phyloP scores from a whole-genome alignment of 2,329 filamentous ascomycete genomes.

The Ophiostoma triangulosporum region DNA sequence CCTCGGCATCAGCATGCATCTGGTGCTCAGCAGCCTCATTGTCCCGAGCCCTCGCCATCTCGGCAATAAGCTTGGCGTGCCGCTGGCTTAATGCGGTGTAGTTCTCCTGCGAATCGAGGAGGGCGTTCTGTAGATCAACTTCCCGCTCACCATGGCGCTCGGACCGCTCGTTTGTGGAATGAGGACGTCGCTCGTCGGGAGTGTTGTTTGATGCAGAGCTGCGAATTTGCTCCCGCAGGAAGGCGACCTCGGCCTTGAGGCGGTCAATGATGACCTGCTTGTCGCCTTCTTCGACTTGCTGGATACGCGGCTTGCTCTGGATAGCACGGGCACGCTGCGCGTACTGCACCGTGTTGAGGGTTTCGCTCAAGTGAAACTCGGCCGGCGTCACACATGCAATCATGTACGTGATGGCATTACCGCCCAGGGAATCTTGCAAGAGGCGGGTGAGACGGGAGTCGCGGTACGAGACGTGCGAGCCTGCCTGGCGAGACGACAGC shows the following conservation, averaged over 20 bases:
- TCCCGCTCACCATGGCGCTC: conserved; percentile 78
- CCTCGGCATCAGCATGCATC: conserved; percentile 46
- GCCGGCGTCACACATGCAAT: conserved; percentile 95
- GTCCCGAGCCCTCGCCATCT: conserved; percentile 77
- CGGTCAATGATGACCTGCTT: conserved; percentile 90
- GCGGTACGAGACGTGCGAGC: conserved; percentile 89
- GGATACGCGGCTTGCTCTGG: conserved; percentile 93
- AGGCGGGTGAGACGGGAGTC: conserved; percentile 94
- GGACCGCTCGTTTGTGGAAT: conserved; percentile 50
- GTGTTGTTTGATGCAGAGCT: conserved; percentile 54
- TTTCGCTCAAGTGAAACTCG: conserved; percentile 95
- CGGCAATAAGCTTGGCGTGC: conserved; percentile 88
- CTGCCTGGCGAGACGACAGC: conserved; percentile 75
- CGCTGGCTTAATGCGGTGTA: conserved; percentile 83
- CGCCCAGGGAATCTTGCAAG: conserved; percentile 89
- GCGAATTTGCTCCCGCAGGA: conserved; percentile 85
- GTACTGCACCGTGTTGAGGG: conserved; percentile 93
- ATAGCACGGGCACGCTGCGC: conserved; percentile 91
- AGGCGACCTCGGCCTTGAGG: conserved; percentile 83
- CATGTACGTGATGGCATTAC: conserved; percentile 98
- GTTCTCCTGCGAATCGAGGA: conserved; percentile 87
- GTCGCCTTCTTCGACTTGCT: conserved; percentile 84
- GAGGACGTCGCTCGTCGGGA: conserved; percentile 39
- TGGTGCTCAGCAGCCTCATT: conserved; percentile 47
- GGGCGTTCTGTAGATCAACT: conserved; percentile 80